Conservation (phyloP, 2,329 filamentous ascomycete species). For the Pezicula rhizophila region DNA sequence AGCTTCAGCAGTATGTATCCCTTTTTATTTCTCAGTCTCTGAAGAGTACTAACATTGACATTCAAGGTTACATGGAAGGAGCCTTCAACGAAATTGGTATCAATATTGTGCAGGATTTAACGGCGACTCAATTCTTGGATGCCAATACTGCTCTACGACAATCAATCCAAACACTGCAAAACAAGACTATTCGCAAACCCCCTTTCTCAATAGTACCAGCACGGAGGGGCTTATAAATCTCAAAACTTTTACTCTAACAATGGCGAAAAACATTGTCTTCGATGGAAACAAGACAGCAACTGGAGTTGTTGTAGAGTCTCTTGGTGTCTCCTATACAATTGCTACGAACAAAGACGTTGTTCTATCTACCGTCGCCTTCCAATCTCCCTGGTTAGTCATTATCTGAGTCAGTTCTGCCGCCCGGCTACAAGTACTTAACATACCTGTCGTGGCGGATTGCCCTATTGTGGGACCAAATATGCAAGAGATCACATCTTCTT, state of each 20-base stretch:
- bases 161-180: constrained; percentile 23
- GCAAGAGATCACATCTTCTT: constrained; percentile 33
- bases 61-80: constrained; percentile 30
- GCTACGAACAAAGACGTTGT: constrained; percentile 14
- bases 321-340: constrained; percentile 7
- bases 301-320: constrained; percentile 30
- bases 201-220: constrained; percentile 27
- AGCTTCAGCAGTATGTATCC: constrained; percentile 18
- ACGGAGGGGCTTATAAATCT: constrained; percentile 22
- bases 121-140: constrained; percentile 35
- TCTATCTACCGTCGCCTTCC: constrained; percentile 29
- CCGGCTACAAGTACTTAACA: constrained; percentile 36
- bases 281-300: constrained; percentile 33
- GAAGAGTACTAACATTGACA: no score
- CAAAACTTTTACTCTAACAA: constrained; percentile 33
- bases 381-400: constrained; percentile 43
- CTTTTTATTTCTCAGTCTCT: no score
- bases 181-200: constrained; percentile 31
- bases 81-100: constrained; percentile 37
- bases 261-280: constrained; percentile 41
- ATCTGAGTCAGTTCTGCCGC: constrained; percentile 39
- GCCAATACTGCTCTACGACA: constrained; percentile 27
- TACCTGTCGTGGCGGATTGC: constrained; percentile 29
- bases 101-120: constrained; percentile 30
- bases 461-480: constrained; percentile 36